Evolutionary conservation across 2,329 filamentous ascomycete genomes (phyloP), one percentile per base, ranked within the genome.

Genomic region (Penicillium corylophilum): DNA sequence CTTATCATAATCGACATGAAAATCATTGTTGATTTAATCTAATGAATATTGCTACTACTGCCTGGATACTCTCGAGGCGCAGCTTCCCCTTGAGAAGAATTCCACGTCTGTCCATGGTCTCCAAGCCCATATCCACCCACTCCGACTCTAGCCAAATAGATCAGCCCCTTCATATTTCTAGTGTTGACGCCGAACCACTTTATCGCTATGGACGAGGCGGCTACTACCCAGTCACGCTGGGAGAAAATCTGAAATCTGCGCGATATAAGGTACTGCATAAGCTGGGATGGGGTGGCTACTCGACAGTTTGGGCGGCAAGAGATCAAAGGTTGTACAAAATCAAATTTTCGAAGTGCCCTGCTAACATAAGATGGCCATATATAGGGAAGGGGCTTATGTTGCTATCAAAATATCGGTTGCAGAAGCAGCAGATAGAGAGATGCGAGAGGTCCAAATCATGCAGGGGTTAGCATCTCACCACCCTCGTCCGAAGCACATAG

Each of bases 251-350:
- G 9, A 55, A 60, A 22, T 23, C 63, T 24, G 64, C 56, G 15
- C 63, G 68, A 42, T 75, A 74, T 49, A 66, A 63, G 46, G 55
- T 76, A 22, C 38, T 71, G 2, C 67, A 71, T 52, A 75, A 74
- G 56, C 43, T 74, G 38, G 71, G 69, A 18, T 66, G 59, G 57
- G 71, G 70, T 49, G 64, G 64, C 1, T 70, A 64, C 52, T 68
- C 70, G 7, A 72, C 68, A 7, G 66, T 72, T 31, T 74, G 70
- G 70, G 59, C 63, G 43, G 65, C 63, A 22, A 68, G 64, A 59
- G 68, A 71, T 55, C 53, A 53, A 58, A 62, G 48, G 59, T 64
- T 1, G 12, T 28, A 28, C 26, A 28, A 50, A 51, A n/a, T n/a
- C 18, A 44, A 40, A n/a, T 16, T 38, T 13, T 22, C 39, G 13